Evolutionary conservation across 202 grass and related monocot genomes (phyloP).

Genomic region (Carex arenaria): DNA sequence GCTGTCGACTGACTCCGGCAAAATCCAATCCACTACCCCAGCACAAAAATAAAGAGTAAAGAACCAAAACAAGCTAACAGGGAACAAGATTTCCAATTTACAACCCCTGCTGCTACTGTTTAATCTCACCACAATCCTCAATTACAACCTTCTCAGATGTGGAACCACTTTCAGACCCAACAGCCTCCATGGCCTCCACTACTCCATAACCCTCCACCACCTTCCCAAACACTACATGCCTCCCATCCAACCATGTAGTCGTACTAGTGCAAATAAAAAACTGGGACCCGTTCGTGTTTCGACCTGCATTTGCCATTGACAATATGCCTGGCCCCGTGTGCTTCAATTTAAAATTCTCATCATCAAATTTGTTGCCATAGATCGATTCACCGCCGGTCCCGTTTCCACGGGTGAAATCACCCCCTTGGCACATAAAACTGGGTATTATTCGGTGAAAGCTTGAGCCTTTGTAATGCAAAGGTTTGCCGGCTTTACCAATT

Average conservation of each 20-base stretch:
- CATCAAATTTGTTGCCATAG: conserved; percentile 60
- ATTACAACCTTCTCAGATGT: conserved; percentile 45
- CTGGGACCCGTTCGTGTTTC: conserved; percentile 64
- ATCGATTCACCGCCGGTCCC: conserved; percentile 74
- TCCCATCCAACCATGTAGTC: conserved; percentile 62
- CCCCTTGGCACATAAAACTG: conserved; percentile 76
- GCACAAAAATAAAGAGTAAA: background rate
- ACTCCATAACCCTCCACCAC: conserved; percentile 51
- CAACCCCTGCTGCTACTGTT: background rate
- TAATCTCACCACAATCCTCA: conserved; percentile 56
- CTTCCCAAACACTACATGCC: conserved; percentile 77
- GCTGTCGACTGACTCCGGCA: background rate
- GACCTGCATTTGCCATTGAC: conserved; percentile 78
- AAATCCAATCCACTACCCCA: background rate
- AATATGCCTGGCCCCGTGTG: conserved; percentile 54
- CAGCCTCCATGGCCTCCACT: conserved; percentile 59
- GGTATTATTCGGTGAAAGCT: conserved; percentile 74
- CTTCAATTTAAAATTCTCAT: conserved; percentile 62
- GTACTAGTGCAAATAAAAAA: conserved; percentile 67
- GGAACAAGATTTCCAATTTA: background rate
- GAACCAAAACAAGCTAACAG: background rate
- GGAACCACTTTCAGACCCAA: conserved; percentile 32
- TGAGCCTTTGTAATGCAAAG: conserved; percentile 74
- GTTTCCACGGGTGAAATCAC: conserved; percentile 78
- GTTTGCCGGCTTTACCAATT: conserved; percentile 40